Base-by-base conservation (phyloP, 305 asterid genomes). In the Fraxinus latifolia region DNA sequence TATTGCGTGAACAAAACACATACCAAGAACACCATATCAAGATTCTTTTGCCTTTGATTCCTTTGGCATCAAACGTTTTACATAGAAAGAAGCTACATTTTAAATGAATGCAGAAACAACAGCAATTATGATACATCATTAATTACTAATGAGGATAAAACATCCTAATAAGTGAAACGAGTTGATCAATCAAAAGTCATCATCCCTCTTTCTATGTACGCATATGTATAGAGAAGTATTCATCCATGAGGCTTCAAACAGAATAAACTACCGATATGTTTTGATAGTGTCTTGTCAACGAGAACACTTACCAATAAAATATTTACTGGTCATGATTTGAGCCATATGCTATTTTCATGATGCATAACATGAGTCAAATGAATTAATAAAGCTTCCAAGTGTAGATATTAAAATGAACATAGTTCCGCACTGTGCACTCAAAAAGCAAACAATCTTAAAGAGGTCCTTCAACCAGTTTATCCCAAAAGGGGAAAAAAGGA, bases 401-500 rank as follows among this genome's bases (percentile, higher is more conserved):
- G 2, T 8, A 5, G 53, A 15, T 47, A 9, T 44, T 32, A 32
- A 11, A 73, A 23, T 53, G 34, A 80, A 76, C 70, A 67, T 71
- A 32, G 77, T 39, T 37, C 50, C 15, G 71, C 8, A 72, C 29
- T 7, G 11, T 19, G 53, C 23, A 62, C 82, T 76, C 76, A 70
- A 53, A 32, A 9, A 3, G 21, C 79, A 39, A 76, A 29, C 74
- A 71, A n/a, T 72, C 42, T 67, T n/a, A 27, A 34, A 14, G 42
- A 82, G 79, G 58, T 62, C 72, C 72, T 53, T 21, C 73, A 31
- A 44, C 73, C 80, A 82, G 60, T 65, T 19, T 70, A 74, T 34
- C 65, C n/a, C 23, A 4, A 58, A 67, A 34, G 19, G n/a, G 12
- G 39, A 19, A 9, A 70, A 44, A 32, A 55, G 8, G 25, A 47